Base-by-base conservation (phyloP, 495 filamentous ascomycete species). In the Tricharina praecox region DNA sequence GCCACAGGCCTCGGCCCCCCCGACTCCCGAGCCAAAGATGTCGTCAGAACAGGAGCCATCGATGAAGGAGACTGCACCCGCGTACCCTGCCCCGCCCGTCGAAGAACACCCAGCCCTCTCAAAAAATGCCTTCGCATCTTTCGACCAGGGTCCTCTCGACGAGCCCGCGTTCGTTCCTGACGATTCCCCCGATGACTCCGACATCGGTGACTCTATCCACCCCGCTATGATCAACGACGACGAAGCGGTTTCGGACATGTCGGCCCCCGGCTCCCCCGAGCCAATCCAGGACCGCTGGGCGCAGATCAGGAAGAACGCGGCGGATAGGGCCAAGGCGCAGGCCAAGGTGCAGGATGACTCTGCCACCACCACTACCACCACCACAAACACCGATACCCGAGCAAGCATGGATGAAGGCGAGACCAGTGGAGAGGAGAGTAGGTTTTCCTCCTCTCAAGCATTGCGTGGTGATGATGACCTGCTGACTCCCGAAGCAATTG, bases 341-440 rank as follows among this genome's bases (percentile, higher is more conserved):
- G 26, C 50, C 18, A 54, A 52, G 23, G 23, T 28, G 7, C 26
- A 33, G 10, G 43, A 46, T 44, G 55, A 36, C 32, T 42, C 37
- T 11, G 48, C 26, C 49, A 49, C 34, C 8, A 37, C 34, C 15
- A n/a, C n/a, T n/a, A n/a, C n/a, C n/a, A n/a, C n/a, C n/a, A n/a
- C n/a, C n/a, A 32, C 49, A 40, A 53, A 23, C 60, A 59, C 23
- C 46, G 57, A 45, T 71, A 67, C 58, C 63, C 65, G 41, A 68
- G 70, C 50, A n/a, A 58, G 54, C 36, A 50, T 37, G 69, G 62
- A 87, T 48, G 85, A 93, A 57, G 84, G 75, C 18, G 81, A 93
- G 50, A 90, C 82, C 16, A 93, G 82, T 60, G 87, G 82, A 16
- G 92, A 97, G 73, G 90, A 97, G 70, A 93, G 86, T 85, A 72